A percentile compares a stretch with the other conserved stretches of the same genome.
Evolutionary conservation across 2,329 filamentous ascomycete species (phyloP).

Genomic region (Hypoxylon sp.): DNA sequence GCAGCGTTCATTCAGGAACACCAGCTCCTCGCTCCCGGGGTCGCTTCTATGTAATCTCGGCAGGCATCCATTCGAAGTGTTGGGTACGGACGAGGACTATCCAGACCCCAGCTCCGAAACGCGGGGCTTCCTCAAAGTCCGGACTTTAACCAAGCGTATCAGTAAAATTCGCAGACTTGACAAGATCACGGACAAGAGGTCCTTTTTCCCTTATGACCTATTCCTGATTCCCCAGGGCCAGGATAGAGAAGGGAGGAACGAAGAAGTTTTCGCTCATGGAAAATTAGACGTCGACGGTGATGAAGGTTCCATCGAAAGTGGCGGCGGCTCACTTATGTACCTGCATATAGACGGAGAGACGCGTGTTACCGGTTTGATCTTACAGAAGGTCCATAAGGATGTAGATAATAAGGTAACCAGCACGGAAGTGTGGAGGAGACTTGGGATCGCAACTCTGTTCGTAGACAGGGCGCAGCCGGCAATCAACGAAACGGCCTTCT

Average conservation of each 20-base stretch:
- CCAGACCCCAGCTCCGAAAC: constrained; percentile 11
- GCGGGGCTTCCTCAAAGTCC: constrained; percentile 34
- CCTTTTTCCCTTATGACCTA: background rate
- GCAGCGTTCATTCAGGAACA: constrained; percentile 23
- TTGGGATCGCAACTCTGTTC: constrained; percentile 40
- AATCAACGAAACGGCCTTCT: constrained; percentile 25
- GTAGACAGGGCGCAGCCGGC: constrained; percentile 31
- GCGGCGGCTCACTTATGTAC: background rate
- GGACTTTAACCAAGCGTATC: constrained; percentile 23
- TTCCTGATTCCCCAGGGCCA: background rate
- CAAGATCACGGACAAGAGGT: background rate
- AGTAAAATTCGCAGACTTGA: background rate
- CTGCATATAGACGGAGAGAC: background rate
- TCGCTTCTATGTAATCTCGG: constrained; percentile 25
- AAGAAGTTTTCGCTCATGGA: background rate
- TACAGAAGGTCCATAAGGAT: background rate
- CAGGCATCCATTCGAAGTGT: constrained; percentile 26
- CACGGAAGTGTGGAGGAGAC: constrained; percentile 23
- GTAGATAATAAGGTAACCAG: background rate
- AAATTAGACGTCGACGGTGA: background rate
- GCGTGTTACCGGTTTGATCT: constrained; percentile 4
- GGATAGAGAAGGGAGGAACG: background rate
- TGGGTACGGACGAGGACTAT: constrained; percentile 22
- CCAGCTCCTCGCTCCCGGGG: background rate
- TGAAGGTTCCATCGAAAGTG: background rate